A percentile compares a stretch with the other conserved stretches of the same genome.
These are phyloP conservation scores for Monosporozyma yasuniensis DNA, from an alignment of 805 yeast genomes.

Conservation along the genomic window DNA sequence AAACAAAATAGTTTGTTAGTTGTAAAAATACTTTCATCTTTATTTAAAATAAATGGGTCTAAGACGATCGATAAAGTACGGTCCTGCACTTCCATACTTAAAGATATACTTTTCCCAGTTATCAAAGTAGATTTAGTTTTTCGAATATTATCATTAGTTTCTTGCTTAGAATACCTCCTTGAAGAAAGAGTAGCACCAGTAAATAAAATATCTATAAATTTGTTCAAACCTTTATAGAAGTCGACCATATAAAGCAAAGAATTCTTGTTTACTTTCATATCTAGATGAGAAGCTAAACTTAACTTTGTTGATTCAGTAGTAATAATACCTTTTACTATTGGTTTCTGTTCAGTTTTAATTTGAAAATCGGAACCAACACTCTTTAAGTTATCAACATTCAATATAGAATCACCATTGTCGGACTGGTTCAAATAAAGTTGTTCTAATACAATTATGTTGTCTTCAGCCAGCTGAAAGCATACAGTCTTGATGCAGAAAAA, in stretches of 20 bases:
- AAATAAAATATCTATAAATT: not conserved
- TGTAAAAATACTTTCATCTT: not conserved
- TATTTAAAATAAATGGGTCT: conserved; percentile 5
- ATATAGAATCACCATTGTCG: conserved; percentile 3
- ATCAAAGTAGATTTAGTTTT: not conserved
- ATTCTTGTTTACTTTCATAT: conserved; percentile 1
- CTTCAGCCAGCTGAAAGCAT: not conserved
- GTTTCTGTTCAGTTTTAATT: conserved; percentile 1
- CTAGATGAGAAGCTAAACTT: not conserved
- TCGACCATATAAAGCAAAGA: not conserved
- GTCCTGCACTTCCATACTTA: not conserved
- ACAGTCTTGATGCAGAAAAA: conserved; percentile 9
- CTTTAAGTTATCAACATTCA: conserved; percentile 4
- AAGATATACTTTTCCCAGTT: conserved; percentile 2
- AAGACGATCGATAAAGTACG: conserved; percentile 3
- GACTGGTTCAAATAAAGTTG: conserved; percentile 6
- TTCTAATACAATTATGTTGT: conserved; percentile 1
- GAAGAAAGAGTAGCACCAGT: not conserved
- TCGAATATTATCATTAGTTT: not conserved
- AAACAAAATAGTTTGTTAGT: not conserved
- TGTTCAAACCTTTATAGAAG: not conserved
- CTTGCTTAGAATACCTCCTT: not conserved
- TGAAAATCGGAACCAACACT: conserved; percentile 1
- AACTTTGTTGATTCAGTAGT: not conserved
- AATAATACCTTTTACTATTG: conserved; percentile 1